Base-by-base conservation (phyloP, 2,329 filamentous ascomycete species). In the Alternaria atra region DNA sequence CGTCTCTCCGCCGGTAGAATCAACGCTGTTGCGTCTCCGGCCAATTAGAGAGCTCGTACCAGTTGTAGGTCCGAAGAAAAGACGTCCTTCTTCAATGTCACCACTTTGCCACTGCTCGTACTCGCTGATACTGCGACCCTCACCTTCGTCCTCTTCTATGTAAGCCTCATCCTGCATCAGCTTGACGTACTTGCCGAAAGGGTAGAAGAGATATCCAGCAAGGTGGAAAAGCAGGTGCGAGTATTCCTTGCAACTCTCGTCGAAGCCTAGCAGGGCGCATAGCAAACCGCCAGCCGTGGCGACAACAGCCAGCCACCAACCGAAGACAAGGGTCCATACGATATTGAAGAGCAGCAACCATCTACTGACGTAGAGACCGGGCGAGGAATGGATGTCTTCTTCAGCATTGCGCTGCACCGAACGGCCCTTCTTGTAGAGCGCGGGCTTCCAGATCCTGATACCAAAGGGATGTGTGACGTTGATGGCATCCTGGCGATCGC, bases 61-160 rank as follows among this genome's bases (percentile, higher is more conserved):
- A 25, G 87, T 81, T 29, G 81, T 88, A 3, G 95, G 95, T 0
- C 95, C 96, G 77, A 99, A 99, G 83, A 99, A 98, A 2, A 99
- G 86, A 34, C 94, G 88, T 3, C 95, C 95, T 77, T 98, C 93
- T 79, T 99, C 95, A 34, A 99, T 86, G 74, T 99, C 95, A 52
- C 95, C 95, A 75, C 89, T 97, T 81, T 99, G 95, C 95, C 95
- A 99, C 80, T 97, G 93, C 79, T 99, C 95, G 76, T 99, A 99
- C 81, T 99, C 95, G 72, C 92, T 96, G 74, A 99, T 97, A 81
- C 94, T 98, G 74, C 95, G 89, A 20, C 95, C 95, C 80, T 99
- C 95, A 40, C 94, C 94, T 73, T 95, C 89, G 73, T 99, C 95
- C 80, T 99, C 95, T 62, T 97, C 91, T 48, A 93, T 84, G 75